These are phyloP conservation scores for Aspergillus fischeri DNA, from an alignment of 2,329 filamentous ascomycete genomes.

Conservation along the genomic window DNA sequence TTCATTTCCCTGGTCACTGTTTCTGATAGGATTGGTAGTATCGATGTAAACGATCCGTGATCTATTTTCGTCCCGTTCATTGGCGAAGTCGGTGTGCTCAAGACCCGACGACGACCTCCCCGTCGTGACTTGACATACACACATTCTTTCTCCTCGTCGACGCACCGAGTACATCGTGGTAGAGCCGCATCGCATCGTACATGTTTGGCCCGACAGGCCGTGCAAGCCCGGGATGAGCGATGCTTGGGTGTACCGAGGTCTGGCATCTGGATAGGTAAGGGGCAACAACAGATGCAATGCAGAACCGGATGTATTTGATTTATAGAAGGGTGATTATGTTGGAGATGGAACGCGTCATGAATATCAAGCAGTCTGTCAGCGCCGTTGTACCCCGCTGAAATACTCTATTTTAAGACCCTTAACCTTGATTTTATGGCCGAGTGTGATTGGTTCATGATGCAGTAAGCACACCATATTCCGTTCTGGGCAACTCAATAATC, in stretches of 20 bases:
- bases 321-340: no score
- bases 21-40: background rate
- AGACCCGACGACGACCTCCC: conserved; percentile 1
- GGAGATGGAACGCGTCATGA: no score
- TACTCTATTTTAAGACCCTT: no score
- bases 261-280: background rate
- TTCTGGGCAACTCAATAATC: no score
- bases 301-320: no score
- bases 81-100: background rate
- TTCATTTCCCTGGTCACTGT: background rate
- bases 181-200: conserved; percentile 1
- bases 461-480: no score
- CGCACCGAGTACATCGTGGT: background rate
- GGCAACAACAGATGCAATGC: background rate
- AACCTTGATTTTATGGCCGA: no score
- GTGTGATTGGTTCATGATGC: no score
- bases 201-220: background rate
- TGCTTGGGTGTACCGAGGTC: background rate
- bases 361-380: no score
- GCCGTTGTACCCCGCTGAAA: no score
- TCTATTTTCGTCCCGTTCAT: background rate
- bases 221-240: background rate
- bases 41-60: background rate
- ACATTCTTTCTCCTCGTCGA: background rate
- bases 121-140: conserved; percentile 2